Conservation (phyloP, 164 flowering plant species). For the Pachysandra terminalis region DNA sequence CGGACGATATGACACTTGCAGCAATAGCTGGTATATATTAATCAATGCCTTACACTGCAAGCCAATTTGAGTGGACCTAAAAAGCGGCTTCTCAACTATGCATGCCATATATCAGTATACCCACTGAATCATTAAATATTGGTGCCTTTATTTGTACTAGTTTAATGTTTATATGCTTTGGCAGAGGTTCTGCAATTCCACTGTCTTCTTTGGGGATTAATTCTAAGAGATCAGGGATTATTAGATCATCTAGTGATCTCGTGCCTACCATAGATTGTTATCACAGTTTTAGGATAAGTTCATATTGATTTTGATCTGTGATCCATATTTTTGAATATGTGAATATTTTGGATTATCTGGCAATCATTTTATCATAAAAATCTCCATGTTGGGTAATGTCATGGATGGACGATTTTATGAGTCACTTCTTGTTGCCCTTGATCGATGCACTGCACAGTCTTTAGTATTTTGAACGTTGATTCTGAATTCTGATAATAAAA, state of each 20-base stretch:
- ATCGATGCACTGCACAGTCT: not conserved
- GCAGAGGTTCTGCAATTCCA: not conserved
- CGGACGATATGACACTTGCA: conserved; percentile 99
- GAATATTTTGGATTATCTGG: too few species aligned
- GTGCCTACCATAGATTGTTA: not conserved
- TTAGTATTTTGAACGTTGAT: not conserved
- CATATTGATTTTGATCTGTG: too few species aligned
- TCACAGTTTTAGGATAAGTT: too few species aligned
- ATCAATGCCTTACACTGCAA: not conserved
- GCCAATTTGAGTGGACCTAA: not conserved
- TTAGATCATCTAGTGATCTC: not conserved
- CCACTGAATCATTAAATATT: not conserved
- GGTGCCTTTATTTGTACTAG: not conserved
- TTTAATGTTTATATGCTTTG: not conserved
- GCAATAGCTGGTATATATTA: conserved; percentile 71
- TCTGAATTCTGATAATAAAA: too few species aligned
- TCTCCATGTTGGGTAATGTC: too few species aligned
- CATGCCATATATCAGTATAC: not conserved
- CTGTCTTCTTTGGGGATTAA: not conserved
- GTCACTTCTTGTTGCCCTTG: not conserved
- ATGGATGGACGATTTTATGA: too few species aligned
- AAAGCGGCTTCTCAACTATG: not conserved
- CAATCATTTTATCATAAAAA: too few species aligned
- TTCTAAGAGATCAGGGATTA: not conserved
- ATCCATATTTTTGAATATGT: too few species aligned